These are phyloP conservation scores for Sporothrix schenckii DNA, from an alignment of 2,329 filamentous ascomycete species.

Conservation along the genomic window DNA sequence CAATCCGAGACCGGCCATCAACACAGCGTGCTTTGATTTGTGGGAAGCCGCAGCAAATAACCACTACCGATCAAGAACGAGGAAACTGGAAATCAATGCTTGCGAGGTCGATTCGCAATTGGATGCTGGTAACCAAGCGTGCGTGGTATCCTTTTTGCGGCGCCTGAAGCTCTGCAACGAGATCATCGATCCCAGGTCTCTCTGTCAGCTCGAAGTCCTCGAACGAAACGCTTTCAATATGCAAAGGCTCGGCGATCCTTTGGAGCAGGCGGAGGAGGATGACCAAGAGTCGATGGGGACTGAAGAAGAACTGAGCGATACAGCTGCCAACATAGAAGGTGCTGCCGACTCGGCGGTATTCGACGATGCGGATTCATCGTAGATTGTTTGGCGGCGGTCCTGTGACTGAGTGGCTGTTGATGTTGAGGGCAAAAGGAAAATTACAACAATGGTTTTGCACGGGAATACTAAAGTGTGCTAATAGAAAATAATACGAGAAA, in stretches of 20 bases:
- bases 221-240: not conserved
- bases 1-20: not conserved
- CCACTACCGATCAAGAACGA: not conserved
- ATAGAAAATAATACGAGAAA: too few relatives aligned
- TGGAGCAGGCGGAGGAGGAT: not conserved
- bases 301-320: not conserved
- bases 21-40: not conserved
- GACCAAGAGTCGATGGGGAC: too few relatives aligned
- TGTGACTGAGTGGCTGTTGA: too few relatives aligned
- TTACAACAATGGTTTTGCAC: too few relatives aligned
- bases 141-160: not conserved
- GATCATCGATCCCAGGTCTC: constrained; percentile 8
- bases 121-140: not conserved
- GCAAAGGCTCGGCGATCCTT: too few relatives aligned
- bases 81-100: not conserved
- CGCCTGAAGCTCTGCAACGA: not conserved
- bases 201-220: not conserved
- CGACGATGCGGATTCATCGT: too few relatives aligned
- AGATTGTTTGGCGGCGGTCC: too few relatives aligned
- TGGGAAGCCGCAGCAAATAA: not conserved
- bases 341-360: too few relatives aligned
- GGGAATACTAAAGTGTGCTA: too few relatives aligned
- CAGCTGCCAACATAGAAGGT: too few relatives aligned
- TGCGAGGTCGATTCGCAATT: not conserved
- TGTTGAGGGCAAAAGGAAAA: too few relatives aligned